A percentile compares a stretch with the other conserved stretches of the same genome.
Conservation (phyloP, 495 filamentous ascomycete genomes). For the Aspergillus baeticus region DNA sequence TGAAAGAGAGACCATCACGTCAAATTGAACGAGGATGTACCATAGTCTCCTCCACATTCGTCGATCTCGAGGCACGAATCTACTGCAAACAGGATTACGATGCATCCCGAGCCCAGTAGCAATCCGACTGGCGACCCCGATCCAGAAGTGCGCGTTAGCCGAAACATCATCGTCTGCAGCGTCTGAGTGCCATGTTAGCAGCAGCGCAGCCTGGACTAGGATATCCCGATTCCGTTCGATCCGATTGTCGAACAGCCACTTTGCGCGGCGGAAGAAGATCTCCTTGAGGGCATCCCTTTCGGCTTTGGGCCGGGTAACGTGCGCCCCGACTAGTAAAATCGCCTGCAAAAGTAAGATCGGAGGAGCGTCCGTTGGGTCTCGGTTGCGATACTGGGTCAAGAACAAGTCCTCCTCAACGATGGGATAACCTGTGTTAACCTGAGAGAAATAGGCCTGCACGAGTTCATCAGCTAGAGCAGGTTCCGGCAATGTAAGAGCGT, state of each 20-base stretch:
- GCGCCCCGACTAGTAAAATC: slow-evolving; percentile 46
- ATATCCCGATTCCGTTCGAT: slow-evolving; percentile 51
- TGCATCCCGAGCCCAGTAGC: slow-evolving; percentile 52
- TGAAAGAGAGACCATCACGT: slow-evolving; percentile 48
- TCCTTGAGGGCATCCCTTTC: slow-evolving; percentile 46
- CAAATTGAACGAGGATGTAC: slow-evolving; percentile 49
- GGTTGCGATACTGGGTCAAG: slow-evolving; percentile 48
- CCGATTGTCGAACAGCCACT: slow-evolving; percentile 49
- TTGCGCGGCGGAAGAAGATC: slow-evolving; percentile 48
- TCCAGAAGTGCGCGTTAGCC: slow-evolving; percentile 51
- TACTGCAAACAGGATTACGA: slow-evolving; percentile 44
- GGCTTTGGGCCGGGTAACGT: slow-evolving; percentile 39
- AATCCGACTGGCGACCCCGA: slow-evolving; percentile 47
- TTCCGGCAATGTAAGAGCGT: slow-evolving; percentile 47
- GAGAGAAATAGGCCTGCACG: slow-evolving; percentile 46
- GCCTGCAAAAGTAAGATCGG: slow-evolving; percentile 46
- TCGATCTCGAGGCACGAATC: slow-evolving; percentile 41
- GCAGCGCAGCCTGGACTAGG: slow-evolving; percentile 45
- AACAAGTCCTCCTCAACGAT: slow-evolving; percentile 48
- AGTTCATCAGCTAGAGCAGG: slow-evolving; percentile 45
- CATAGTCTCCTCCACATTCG: slow-evolving; percentile 49
- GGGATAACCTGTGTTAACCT: slow-evolving; percentile 45
- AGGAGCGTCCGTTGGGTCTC: slow-evolving; percentile 44
- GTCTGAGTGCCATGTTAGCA: slow-evolving; percentile 51
- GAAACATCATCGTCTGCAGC: slow-evolving; percentile 47